Percentiles rank a stretch among this genome's conserved stretches.
phyloP scores from a whole-genome alignment of 441 rosid genomes.

The Aleurites moluccanus region DNA sequence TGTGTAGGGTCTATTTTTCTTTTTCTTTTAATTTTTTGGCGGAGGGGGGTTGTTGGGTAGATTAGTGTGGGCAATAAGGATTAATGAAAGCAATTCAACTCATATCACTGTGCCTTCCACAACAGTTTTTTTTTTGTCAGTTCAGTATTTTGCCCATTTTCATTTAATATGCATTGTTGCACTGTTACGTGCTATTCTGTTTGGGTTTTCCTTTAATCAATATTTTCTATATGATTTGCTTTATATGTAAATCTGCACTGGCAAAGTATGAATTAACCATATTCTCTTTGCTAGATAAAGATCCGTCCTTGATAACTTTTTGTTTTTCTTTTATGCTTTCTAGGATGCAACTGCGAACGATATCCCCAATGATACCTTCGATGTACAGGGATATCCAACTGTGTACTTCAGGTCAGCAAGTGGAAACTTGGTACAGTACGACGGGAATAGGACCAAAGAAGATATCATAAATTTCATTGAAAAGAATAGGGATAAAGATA shows the following conservation, averaged over 20 bases:
- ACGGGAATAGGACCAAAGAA: conserved; percentile 78
- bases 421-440: conserved; percentile 59
- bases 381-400: conserved; percentile 85
- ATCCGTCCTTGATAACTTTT: background rate
- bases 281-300: background rate
- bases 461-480: conserved; percentile 77
- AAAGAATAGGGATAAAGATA: conserved; percentile 62
- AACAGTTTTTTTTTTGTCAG: background rate
- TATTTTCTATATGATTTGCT: background rate
- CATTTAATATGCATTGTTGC: background rate
- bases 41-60: background rate
- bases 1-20: too few species aligned
- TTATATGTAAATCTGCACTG: background rate
- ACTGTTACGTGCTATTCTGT: background rate
- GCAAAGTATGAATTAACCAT: background rate
- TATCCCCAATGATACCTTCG: conserved; percentile 53
- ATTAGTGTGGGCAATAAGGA: background rate
- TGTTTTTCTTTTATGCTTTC: background rate
- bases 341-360: conserved; percentile 96
- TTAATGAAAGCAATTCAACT: background rate
- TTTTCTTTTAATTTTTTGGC: too few species aligned
- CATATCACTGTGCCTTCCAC: background rate
- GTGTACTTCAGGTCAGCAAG: conserved; percentile 70
- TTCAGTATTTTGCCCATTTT: background rate
- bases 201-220: background rate